These are phyloP conservation scores for Trichoderma sp. DNA, from an alignment of 2,329 filamentous ascomycete species.

Conservation along the genomic window DNA sequence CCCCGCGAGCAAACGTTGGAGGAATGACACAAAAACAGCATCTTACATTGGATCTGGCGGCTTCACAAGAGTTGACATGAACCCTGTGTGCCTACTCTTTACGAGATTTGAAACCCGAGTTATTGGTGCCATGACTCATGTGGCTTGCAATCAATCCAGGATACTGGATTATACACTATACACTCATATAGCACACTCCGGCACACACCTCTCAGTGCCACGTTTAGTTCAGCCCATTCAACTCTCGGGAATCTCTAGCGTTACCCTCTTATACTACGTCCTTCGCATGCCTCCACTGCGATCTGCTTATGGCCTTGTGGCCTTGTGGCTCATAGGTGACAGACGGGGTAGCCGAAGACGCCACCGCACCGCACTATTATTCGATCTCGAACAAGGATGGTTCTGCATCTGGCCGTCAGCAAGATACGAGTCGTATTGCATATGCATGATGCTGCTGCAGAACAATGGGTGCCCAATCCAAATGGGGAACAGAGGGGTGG, in stretches of 20 bases:
- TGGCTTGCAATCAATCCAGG: not conserved
- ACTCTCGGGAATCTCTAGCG: not conserved
- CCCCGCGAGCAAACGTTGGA: not conserved
- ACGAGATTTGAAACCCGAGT: not conserved
- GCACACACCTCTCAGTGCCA: not conserved
- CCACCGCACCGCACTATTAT: not conserved
- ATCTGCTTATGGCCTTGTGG: not conserved
- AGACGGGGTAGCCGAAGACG: not conserved
- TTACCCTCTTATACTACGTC: not conserved
- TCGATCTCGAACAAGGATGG: not conserved
- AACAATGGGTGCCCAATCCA: not conserved
- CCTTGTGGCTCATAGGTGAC: not conserved
- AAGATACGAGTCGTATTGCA: not conserved
- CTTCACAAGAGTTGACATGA: not conserved
- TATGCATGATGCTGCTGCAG: not conserved
- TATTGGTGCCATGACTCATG: not conserved
- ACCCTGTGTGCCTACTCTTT: not conserved
- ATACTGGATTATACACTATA: not conserved
- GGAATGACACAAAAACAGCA: not conserved
- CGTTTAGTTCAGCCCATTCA: not conserved
- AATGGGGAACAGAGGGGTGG: not conserved
- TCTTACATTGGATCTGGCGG: not conserved
- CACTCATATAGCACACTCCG: not conserved
- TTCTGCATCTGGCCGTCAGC: not conserved
- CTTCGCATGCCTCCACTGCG: not conserved